phyloP scores from a whole-genome alignment of 768 basidiomycete genomes.

The Termitomyces eurrhizus region DNA sequence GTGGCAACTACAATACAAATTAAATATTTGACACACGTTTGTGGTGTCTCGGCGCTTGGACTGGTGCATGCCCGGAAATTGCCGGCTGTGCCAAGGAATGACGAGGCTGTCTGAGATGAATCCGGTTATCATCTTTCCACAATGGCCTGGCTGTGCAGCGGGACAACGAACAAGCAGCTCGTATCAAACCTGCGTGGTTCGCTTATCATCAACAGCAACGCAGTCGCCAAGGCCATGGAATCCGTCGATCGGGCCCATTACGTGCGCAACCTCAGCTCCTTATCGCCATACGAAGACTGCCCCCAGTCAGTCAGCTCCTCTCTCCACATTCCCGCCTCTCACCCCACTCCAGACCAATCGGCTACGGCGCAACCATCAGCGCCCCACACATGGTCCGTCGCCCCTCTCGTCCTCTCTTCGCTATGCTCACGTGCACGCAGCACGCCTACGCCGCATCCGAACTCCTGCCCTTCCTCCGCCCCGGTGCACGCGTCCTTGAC shows the following conservation, averaged over 20 bases:
- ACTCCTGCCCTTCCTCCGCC: constrained; percentile 66
- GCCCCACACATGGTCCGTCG: constrained; percentile 90
- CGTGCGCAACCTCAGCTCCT: constrained; percentile 34
- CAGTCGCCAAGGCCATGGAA: constrained; percentile 63
- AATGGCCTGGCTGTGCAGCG: constrained; percentile 86
- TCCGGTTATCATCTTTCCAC: constrained; percentile 9
- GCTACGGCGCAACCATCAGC: constrained; percentile 87
- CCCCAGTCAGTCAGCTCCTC: constrained; percentile 54
- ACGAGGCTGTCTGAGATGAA: not conserved
- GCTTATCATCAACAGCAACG: constrained; percentile 57
- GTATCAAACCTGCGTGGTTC: constrained; percentile 63
- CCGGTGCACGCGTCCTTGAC: constrained; percentile 78
- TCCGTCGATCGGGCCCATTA: constrained; percentile 70
- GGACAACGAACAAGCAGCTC: constrained; percentile 62
- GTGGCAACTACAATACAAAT: not conserved
- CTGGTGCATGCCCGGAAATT: not conserved
- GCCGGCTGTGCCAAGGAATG: not conserved
- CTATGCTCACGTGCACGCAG: constrained; percentile 28
- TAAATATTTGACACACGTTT: not conserved
- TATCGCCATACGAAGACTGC: constrained; percentile 71
- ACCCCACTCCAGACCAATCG: constrained; percentile 50
- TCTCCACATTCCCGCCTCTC: not conserved
- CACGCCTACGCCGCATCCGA: constrained; percentile 85
- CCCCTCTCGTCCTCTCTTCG: not conserved
- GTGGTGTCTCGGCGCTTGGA: not conserved